Evolutionary conservation across 257 asterid species (phyloP).

Genomic region (Solanum rostratum): DNA sequence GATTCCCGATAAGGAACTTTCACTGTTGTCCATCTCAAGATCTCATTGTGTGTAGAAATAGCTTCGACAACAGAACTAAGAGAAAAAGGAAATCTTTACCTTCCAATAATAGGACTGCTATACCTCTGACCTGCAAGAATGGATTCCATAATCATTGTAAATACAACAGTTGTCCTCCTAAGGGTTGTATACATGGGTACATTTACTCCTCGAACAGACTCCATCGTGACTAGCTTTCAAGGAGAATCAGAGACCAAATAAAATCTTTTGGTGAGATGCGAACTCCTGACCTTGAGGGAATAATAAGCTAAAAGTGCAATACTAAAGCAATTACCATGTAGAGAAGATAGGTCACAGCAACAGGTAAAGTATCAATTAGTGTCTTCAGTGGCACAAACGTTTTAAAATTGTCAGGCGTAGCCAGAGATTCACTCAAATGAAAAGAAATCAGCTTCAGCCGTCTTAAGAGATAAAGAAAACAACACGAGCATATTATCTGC

Average conservation of each 20-base stretch:
- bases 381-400: slow-evolving; percentile 45
- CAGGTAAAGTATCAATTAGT: slow-evolving; percentile 50
- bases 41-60: neutral
- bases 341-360: slow-evolving; percentile 63
- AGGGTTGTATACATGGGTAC: slow-evolving; percentile 96
- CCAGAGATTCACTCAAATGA: slow-evolving; percentile 32
- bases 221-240: slow-evolving; percentile 85
- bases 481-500: slow-evolving; percentile 76
- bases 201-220: slow-evolving; percentile 86
- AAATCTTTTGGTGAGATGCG: slow-evolving; percentile 1
- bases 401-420: slow-evolving; percentile 28
- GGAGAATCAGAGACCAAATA: slow-evolving; percentile 20
- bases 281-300: neutral
- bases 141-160: slow-evolving; percentile 79
- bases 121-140: slow-evolving; percentile 58
- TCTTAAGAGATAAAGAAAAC: slow-evolving; percentile 53
- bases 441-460: slow-evolving; percentile 61
- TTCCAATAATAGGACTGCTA: slow-evolving; percentile 46
- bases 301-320: slow-evolving; percentile 1
- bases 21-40: neutral
- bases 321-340: slow-evolving; percentile 57
- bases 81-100: slow-evolving; percentile 25
- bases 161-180: slow-evolving; percentile 85
- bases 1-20: neutral
- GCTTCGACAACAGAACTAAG: neutral